Conservation (phyloP, 2,329 filamentous ascomycete species). For the Aspergillus aculeatinus region DNA sequence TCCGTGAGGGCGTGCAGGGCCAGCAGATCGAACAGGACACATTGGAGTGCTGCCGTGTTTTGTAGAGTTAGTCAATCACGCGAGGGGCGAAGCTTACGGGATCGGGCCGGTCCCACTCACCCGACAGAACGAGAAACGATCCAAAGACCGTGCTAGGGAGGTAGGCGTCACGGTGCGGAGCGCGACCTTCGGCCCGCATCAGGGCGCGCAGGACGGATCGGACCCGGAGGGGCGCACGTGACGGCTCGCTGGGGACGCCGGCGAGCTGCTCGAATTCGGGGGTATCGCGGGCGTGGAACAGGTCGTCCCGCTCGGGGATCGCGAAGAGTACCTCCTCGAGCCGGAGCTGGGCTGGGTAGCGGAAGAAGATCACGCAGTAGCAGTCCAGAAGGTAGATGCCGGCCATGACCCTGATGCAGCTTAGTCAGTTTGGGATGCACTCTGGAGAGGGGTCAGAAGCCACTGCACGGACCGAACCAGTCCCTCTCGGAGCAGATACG, state of each 20-base stretch:
- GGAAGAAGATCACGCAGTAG: constrained; percentile 1
- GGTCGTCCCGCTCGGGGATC: neutral
- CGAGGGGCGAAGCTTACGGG: no score
- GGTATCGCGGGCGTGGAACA: neutral
- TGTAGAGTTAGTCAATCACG: no score
- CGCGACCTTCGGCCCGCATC: neutral
- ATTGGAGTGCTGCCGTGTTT: neutral
- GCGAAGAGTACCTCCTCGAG: neutral
- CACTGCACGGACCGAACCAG: neutral
- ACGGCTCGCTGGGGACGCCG: no score
- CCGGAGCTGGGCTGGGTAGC: neutral
- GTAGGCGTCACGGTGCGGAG: neutral
- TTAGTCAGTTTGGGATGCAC: neutral
- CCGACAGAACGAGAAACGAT: neutral
- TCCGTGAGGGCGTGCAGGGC: neutral
- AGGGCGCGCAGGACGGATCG: neutral
- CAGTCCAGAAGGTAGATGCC: neutral
- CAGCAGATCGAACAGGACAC: neutral
- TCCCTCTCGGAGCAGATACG: neutral
- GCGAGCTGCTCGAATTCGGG: neutral
- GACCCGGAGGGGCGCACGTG: neutral
- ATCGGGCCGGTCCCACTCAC: neutral
- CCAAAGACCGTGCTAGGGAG: neutral
- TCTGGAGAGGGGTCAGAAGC: neutral
- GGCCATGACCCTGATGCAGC: neutral